Evolutionary conservation across 164 flowering plant species (phyloP).

Genomic region (Magnolia sinica): DNA sequence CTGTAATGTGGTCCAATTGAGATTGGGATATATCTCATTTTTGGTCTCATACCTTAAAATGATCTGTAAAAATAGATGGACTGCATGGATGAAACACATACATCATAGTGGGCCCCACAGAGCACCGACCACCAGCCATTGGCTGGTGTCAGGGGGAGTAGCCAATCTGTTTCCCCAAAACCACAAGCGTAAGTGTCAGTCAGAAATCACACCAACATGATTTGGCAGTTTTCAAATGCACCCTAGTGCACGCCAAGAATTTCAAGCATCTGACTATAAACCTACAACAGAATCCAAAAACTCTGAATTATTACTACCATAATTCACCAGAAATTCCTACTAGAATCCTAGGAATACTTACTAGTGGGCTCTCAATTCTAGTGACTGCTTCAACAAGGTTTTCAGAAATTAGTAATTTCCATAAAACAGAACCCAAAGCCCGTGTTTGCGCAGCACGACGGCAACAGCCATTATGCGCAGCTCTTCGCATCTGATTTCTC

Average conservation of each 20-base stretch:
- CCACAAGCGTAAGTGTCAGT: too few relatives aligned
- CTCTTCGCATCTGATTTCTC: conserved; percentile 94
- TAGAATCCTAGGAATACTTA: conserved; percentile 19
- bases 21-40: too few relatives aligned
- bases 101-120: too few relatives aligned
- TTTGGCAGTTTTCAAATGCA: neutral
- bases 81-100: too few relatives aligned
- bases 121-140: too few relatives aligned
- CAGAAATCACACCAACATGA: too few relatives aligned
- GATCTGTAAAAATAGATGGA: too few relatives aligned
- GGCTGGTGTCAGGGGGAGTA: too few relatives aligned
- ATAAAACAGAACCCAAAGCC: conserved; percentile 67
- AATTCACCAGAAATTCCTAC: conserved; percentile 7
- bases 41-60: too few relatives aligned
- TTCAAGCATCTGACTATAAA: neutral
- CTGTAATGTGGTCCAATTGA: too few relatives aligned
- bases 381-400: conserved; percentile 59
- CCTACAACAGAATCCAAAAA: neutral
- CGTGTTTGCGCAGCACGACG: conserved; percentile 84
- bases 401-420: conserved; percentile 83
- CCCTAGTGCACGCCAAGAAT: neutral
- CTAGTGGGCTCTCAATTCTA: conserved; percentile 74
- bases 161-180: too few relatives aligned
- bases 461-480: conserved; percentile 98
- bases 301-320: neutral